Conservation (phyloP, 75 land plant genomes). For the Picea glauca region DNA sequence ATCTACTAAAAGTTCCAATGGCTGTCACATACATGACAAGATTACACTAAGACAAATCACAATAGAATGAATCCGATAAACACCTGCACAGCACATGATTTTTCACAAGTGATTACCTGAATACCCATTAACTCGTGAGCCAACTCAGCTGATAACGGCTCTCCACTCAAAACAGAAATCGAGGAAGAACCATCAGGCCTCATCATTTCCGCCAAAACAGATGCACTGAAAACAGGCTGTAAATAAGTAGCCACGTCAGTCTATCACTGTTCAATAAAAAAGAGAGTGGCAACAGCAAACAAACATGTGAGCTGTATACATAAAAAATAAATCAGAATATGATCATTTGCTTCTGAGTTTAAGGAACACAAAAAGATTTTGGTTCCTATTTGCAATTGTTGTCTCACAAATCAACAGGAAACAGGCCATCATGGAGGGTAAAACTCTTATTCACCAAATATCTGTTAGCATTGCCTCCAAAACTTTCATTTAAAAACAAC, state of each 20-base stretch:
- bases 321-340: too few relatives aligned
- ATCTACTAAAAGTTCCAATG: not conserved
- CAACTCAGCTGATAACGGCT: constrained; percentile 79
- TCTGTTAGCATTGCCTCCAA: too few relatives aligned
- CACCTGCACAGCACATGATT: constrained; percentile 3
- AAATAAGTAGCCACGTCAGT: constrained; percentile 8
- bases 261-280: not conserved
- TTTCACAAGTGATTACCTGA: constrained; percentile 56
- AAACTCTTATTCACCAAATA: too few relatives aligned
- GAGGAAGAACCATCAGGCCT: constrained; percentile 93
- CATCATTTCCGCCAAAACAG: constrained; percentile 81
- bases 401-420: too few relatives aligned
- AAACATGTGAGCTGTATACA: too few relatives aligned
- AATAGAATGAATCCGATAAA: not conserved
- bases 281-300: too few relatives aligned
- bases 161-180: constrained; percentile 70
- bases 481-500: not conserved
- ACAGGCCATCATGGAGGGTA: too few relatives aligned
- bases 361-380: too few relatives aligned
- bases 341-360: too few relatives aligned
- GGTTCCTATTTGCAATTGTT: too few relatives aligned
- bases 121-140: constrained; percentile 96
- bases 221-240: constrained; percentile 96
- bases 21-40: not conserved
- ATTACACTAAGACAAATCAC: not conserved